Conservation (phyloP, 1,284 basidiomycete species). For the Apiotrichum brassicae region DNA sequence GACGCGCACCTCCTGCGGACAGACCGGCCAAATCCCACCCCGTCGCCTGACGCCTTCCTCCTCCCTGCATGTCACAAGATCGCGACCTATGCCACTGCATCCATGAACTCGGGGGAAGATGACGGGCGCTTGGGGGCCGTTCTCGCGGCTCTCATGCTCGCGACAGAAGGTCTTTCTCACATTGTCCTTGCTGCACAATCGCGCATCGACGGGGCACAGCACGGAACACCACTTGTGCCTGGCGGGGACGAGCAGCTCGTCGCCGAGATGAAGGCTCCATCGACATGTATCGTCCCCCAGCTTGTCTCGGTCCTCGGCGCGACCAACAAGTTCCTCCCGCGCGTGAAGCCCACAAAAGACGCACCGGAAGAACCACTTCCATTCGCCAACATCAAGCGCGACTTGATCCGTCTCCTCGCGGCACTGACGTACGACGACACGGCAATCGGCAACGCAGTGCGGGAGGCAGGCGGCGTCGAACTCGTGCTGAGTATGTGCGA, state of each 20-base stretch:
- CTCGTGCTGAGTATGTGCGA: conserved; percentile 79
- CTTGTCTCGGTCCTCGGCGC: conserved; percentile 61
- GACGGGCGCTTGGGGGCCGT: conserved; percentile 51
- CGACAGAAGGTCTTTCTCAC: conserved; percentile 54
- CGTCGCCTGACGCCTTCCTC: conserved; percentile 19
- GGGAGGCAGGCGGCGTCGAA: conserved; percentile 64
- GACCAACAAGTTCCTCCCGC: conserved; percentile 67
- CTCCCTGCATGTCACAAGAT: conserved; percentile 18
- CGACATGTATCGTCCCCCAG: conserved; percentile 54
- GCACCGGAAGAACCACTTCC: conserved; percentile 51
- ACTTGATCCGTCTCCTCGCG: conserved; percentile 72
- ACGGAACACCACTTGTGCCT: not conserved
- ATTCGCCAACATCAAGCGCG: conserved; percentile 56
- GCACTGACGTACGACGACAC: conserved; percentile 61
- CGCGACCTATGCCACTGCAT: conserved; percentile 21
- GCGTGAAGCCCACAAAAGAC: conserved; percentile 54
- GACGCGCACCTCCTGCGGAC: conserved; percentile 61
- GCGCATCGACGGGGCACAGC: conserved; percentile 1
- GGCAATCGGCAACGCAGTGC: conserved; percentile 64
- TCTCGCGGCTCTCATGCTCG: conserved; percentile 70
- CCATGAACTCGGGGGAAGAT: conserved; percentile 28
- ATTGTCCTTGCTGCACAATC: conserved; percentile 47
- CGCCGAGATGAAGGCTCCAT: conserved; percentile 26
- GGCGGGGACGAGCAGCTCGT: conserved; percentile 27
- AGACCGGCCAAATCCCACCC: not conserved